A percentile compares a stretch with the other conserved stretches of the same genome.
Conservation (phyloP, 495 filamentous ascomycete genomes). For the Xylaria intraflava region DNA sequence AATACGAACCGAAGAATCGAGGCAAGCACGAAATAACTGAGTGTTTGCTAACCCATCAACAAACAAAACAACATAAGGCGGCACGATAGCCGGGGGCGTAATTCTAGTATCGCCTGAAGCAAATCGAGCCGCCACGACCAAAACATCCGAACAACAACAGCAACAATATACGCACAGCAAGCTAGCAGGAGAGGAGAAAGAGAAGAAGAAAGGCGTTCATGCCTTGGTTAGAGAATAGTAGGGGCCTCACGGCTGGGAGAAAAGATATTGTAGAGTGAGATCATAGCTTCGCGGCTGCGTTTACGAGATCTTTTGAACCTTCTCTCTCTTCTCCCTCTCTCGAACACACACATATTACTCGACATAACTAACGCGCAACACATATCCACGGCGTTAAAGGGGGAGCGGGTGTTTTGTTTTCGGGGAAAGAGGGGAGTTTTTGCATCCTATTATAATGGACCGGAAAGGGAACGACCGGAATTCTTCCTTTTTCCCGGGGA, state of each 20-base stretch:
- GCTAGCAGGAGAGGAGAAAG: not conserved
- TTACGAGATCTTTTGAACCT: not conserved
- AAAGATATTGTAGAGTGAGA: conserved; percentile 11
- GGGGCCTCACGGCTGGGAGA: conserved; percentile 16
- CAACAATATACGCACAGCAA: not conserved
- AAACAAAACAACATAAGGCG: not conserved
- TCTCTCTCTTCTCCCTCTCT: not conserved
- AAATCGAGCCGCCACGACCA: not conserved
- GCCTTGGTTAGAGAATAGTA: conserved; percentile 6
- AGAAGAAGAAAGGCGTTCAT: conserved; percentile 1
- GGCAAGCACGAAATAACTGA: not conserved
- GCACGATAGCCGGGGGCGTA: not conserved
- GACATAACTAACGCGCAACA: not conserved
- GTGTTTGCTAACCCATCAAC: conserved; percentile 1
- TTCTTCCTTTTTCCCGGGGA: not conserved
- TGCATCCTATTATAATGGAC: conserved; percentile 1
- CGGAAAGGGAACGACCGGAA: not conserved
- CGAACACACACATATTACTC: not conserved
- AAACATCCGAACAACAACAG: not conserved
- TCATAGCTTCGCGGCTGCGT: conserved; percentile 12
- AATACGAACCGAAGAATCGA: not conserved
- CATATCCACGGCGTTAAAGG: not conserved
- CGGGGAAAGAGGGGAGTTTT: not conserved
- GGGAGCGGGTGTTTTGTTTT: conserved; percentile 7
- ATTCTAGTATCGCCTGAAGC: not conserved